Evolutionary conservation across 495 filamentous ascomycete species (phyloP), one percentile per base, ranked within the genome.

Genomic region (Penicillium taxi): DNA sequence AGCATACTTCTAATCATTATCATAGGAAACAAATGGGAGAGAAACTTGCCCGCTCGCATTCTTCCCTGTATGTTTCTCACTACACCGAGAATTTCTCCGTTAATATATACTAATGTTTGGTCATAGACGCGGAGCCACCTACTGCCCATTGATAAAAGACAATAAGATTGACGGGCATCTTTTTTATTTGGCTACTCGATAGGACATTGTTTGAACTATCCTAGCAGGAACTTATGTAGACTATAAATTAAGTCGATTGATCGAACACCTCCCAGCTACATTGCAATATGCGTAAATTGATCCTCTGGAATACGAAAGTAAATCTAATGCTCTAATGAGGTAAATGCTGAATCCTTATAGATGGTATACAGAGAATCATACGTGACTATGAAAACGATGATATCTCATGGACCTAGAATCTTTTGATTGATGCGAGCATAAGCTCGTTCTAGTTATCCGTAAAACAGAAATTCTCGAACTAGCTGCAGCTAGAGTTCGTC

Each of bases 1-100:
- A 25, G 12, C 20, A 24, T 16, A 22, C 12, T 9, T 26, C 50
- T 60, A 26, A 63, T 56, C 53, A 40, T 17, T 25, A 9, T 24
- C 26, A 37, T 41, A 95, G 87, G 89, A 38, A 94, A 86, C 37
- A 96, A 96, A 72, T 96, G 82, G 62, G 91, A 96, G 64, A 75
- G 91, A 56, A 99, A 96, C 55, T 55, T 99, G 27, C 87, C 87
- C 15, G 69, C 72, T 35, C 88, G 77, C 16, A 78, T 77, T 51
- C 67, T 90, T 16, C 81, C 84, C 42, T 82, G 89, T 94, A 69
- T 68, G 89, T 75, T 18, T 12, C 6, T 25, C 12, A 0, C 13
- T 15, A 19, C 4, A 12, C 8, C 20, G 14, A 3, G 15, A 17
- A 26, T 12, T n/a, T 24, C 11, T 12, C 20, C n/a, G n/a, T n/a